Percentiles rank a stretch among this genome's conserved stretches.
Conservation (phyloP, 2,329 filamentous ascomycete species). For the Diplodia seriata region DNA sequence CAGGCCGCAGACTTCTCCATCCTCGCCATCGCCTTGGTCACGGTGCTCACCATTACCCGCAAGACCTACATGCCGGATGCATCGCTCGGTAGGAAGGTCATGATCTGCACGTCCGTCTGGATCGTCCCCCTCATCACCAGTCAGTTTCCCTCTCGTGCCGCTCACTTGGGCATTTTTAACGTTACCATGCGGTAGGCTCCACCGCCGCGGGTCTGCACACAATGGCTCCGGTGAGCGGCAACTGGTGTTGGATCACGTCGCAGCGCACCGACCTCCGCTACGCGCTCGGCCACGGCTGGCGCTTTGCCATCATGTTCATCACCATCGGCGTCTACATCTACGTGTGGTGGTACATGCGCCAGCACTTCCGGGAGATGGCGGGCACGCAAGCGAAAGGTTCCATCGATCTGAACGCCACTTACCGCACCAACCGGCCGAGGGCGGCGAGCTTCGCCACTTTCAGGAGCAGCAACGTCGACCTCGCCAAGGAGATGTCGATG, state of each 20-base stretch:
- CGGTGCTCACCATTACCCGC: slow-evolving; percentile 51
- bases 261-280: slow-evolving; percentile 51
- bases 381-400: not conserved
- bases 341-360: slow-evolving; percentile 48
- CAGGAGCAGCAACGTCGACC: not conserved
- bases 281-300: slow-evolving; percentile 55
- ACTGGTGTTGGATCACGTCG: slow-evolving; percentile 58
- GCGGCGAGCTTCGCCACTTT: not conserved
- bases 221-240: slow-evolving; percentile 53
- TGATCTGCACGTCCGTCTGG: slow-evolving; percentile 53
- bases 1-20: slow-evolving; percentile 50
- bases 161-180: not conserved
- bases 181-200: not conserved
- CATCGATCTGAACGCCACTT: not conserved
- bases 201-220: slow-evolving; percentile 15
- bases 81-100: slow-evolving; percentile 40
- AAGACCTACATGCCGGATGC: slow-evolving; percentile 45
- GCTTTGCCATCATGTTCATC: slow-evolving; percentile 52
- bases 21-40: slow-evolving; percentile 54
- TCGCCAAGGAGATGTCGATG: not conserved
- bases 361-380: slow-evolving; percentile 7
- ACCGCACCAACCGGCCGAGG: not conserved
- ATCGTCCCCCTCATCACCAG: slow-evolving; percentile 51
- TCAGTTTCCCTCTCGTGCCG: slow-evolving; percentile 26
- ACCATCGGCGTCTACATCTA: slow-evolving; percentile 54